phyloP scores from a whole-genome alignment of 805 yeast genomes.

The Pichia gijzeniarum region DNA sequence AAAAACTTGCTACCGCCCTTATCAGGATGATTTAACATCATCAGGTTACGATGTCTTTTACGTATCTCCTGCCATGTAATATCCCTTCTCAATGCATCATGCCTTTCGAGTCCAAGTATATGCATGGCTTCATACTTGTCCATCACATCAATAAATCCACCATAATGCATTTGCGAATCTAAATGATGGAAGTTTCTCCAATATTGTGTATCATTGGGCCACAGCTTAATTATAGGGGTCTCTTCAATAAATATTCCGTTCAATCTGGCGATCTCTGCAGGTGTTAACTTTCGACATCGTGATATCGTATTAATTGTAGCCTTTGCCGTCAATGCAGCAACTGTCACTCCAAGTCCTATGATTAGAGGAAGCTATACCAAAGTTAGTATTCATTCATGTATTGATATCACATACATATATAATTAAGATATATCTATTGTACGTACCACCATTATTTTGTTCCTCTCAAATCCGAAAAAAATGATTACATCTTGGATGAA shows the following conservation, averaged over 20 bases:
- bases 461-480: neutral
- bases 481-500: neutral
- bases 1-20: conserved; percentile 78
- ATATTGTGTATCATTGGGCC: conserved; percentile 6
- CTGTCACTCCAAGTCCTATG: conserved; percentile 49
- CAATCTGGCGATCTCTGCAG: conserved; percentile 34
- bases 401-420: too few species aligned
- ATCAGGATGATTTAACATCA: conserved; percentile 85
- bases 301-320: conserved; percentile 32
- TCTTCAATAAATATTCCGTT: conserved; percentile 28
- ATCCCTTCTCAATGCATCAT: neutral
- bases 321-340: conserved; percentile 42
- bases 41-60: conserved; percentile 65
- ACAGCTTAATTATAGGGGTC: neutral
- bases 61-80: conserved; percentile 52
- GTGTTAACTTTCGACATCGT: conserved; percentile 28
- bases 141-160: conserved; percentile 62
- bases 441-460: conserved; percentile 2
- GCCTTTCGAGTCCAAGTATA: conserved; percentile 50
- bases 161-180: conserved; percentile 34
- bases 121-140: conserved; percentile 64
- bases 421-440: too few species aligned
- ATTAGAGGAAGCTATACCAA: conserved; percentile 39
- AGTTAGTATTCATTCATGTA: conserved; percentile 12
- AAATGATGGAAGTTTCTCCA: conserved; percentile 22